Conservation (phyloP, 1,284 basidiomycete genomes). For the Hymenochaete sp. region DNA sequence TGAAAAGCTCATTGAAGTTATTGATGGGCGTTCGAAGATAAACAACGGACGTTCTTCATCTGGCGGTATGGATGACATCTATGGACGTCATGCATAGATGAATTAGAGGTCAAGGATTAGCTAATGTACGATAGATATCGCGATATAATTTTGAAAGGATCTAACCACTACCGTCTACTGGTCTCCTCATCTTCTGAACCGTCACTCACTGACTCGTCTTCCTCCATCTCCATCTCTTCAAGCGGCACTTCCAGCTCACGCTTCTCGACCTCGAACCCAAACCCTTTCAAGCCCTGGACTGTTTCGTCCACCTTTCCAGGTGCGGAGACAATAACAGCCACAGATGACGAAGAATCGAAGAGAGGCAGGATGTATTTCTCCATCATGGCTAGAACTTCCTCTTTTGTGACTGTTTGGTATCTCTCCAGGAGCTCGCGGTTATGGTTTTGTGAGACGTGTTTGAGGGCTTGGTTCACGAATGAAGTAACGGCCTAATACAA, state of each 20-base stretch:
- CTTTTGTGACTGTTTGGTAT: conserved; percentile 71
- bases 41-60: neutral
- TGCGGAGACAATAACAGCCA: conserved; percentile 78
- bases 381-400: conserved; percentile 66
- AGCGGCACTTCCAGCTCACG: conserved; percentile 62
- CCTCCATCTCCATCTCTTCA: conserved; percentile 33
- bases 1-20: conserved; percentile 57
- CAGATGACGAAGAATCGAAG: conserved; percentile 72
- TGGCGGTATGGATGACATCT: no score
- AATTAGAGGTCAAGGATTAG: no score
- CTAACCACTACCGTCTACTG: neutral
- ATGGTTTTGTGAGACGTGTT: conserved; percentile 66
- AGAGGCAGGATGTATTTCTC: conserved; percentile 78
- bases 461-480: conserved; percentile 82
- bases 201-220: conserved; percentile 13
- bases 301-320: conserved; percentile 76
- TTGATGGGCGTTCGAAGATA: conserved; percentile 24
- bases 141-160: no score
- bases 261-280: conserved; percentile 76
- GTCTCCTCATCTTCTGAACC: conserved; percentile 18
- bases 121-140: neutral
- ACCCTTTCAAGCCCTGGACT: conserved; percentile 47
- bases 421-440: conserved; percentile 70
- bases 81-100: no score
- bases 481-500: conserved; percentile 60